Base-by-base conservation (phyloP, 495 filamentous ascomycete species). In the Terfezia boudieri region DNA sequence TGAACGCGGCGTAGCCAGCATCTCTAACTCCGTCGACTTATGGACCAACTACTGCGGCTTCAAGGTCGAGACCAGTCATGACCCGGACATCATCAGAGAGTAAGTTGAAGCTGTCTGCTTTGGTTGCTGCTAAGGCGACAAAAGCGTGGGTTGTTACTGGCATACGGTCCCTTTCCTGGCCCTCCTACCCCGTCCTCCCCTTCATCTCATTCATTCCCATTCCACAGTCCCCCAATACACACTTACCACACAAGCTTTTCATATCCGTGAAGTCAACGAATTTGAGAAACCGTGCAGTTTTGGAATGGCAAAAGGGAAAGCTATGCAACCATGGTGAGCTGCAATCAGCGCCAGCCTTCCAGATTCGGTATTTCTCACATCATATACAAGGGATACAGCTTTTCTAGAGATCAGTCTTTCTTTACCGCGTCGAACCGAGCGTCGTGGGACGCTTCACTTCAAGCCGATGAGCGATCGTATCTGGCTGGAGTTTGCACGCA, bases 21-120 rank as follows among this genome's bases (percentile, higher is more conserved):
- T 96, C 64, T 80, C 82, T 8, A 86, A 81, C 56, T 95, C 87
- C 2, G 88, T 95, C 57, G 90, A 96, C 62, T 74, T 96, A 37
- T 99, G 90, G 90, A 82, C 85, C 41, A 87, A 89, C 59, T 99
- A 95, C 71, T 96, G 89, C 72, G 74, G 76, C 58, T 96, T 96
- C 77, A 99, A 99, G 68, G 84, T 86, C 67, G 86, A 95, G 59
- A 96, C 92, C 50, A 89, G 82, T 60, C 90, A 99, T 72, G 86
- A 92, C 61, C 73, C 83, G 56, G 84, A 94, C 63, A 76, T 89
- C 67, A 94, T 95, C 71, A 82, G 92, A 94, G 90, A 96, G 90
- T 98, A 94, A 95, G 90, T 96, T 71, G 64, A 37, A 32, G 51
- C 53, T 59, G 49, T 71, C 60, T 71, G 71, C 65, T 71, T 64